Percentiles rank a stretch among this genome's conserved stretches.
Evolutionary conservation across 331 rosid genomes (phyloP).

Genomic region (Rosa hybrid): DNA sequence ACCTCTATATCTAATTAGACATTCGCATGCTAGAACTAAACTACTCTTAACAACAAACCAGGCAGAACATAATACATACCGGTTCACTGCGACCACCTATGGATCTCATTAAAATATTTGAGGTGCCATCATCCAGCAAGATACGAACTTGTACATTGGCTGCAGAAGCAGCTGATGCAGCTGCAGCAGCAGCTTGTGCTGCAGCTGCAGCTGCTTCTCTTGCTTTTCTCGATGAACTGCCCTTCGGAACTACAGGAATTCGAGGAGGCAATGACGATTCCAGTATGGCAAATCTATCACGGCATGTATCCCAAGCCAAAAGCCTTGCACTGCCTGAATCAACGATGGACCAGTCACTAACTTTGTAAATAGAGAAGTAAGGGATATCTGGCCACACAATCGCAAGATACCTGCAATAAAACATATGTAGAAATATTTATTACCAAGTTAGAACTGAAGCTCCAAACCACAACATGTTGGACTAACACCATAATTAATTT

Average conservation of each 20-base stretch:
- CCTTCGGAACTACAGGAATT: slow-evolving; percentile 81
- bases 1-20: not conserved
- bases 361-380: slow-evolving; percentile 93
- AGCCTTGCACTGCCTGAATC: slow-evolving; percentile 99
- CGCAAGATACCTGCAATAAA: slow-evolving; percentile 74
- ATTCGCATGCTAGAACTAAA: not conserved
- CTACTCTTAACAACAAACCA: slow-evolving; percentile 10
- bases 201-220: slow-evolving; percentile 96
- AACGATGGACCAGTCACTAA: slow-evolving; percentile 92
- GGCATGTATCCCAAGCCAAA: slow-evolving; percentile 98
- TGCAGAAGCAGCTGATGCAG: slow-evolving; percentile 94
- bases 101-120: slow-evolving; percentile 89
- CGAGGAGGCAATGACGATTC: slow-evolving; percentile 85
- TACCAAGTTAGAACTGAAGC: slow-evolving; percentile 6
- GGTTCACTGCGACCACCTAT: slow-evolving; percentile 92
- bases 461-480: not conserved
- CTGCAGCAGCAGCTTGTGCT: slow-evolving; percentile 97
- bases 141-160: slow-evolving; percentile 99
- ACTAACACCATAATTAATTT: not conserved
- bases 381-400: slow-evolving; percentile 99
- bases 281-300: slow-evolving; percentile 93
- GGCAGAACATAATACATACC: slow-evolving; percentile 45
- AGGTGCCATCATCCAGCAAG: slow-evolving; percentile 95
- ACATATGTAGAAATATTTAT: not conserved
- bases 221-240: slow-evolving; percentile 85